Evolutionary conservation across 805 yeast genomes (phyloP).

Genomic region (Nakazawaea pomicola): DNA sequence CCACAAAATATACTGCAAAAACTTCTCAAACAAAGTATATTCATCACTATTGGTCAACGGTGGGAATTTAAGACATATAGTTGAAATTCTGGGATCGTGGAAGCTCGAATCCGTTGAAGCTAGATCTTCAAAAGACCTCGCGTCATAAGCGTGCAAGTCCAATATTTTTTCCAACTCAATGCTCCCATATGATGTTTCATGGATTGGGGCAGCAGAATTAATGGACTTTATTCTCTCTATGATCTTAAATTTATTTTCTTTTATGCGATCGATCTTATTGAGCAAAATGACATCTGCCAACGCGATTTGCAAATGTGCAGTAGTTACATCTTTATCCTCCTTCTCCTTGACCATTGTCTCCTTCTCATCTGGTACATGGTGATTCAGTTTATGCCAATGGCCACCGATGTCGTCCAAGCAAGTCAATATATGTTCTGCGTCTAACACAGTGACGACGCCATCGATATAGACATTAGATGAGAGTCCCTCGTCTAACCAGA

Average conservation of each 20-base stretch:
- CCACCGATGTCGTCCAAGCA: conserved; percentile 71
- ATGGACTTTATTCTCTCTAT: conserved; percentile 38
- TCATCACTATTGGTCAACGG: conserved; percentile 29
- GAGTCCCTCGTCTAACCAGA: conserved; percentile 93
- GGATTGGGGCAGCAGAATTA: conserved; percentile 64
- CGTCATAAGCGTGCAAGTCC: conserved; percentile 76
- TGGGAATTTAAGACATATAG: conserved; percentile 44
- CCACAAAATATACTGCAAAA: conserved; percentile 77
- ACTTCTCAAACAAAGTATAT: conserved; percentile 46
- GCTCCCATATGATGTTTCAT: conserved; percentile 70
- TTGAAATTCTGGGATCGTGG: conserved; percentile 51
- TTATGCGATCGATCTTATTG: conserved; percentile 67
- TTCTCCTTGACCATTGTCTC: conserved; percentile 20
- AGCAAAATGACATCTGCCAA: conserved; percentile 79
- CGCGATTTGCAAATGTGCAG: conserved; percentile 88
- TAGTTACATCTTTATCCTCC: conserved; percentile 47
- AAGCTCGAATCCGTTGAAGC: conserved; percentile 19
- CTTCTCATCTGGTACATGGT: conserved; percentile 27
- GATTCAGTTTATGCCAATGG: conserved; percentile 52
- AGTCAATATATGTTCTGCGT: conserved; percentile 57
- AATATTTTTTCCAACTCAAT: conserved; percentile 61
- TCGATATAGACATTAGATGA: conserved; percentile 82
- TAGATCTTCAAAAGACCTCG: conserved; percentile 18
- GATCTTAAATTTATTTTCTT: conserved; percentile 20
- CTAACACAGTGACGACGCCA: conserved; percentile 87